These are phyloP conservation scores for Diaporthe eres DNA, from an alignment of 2,329 filamentous ascomycete genomes.

Conservation along the genomic window DNA sequence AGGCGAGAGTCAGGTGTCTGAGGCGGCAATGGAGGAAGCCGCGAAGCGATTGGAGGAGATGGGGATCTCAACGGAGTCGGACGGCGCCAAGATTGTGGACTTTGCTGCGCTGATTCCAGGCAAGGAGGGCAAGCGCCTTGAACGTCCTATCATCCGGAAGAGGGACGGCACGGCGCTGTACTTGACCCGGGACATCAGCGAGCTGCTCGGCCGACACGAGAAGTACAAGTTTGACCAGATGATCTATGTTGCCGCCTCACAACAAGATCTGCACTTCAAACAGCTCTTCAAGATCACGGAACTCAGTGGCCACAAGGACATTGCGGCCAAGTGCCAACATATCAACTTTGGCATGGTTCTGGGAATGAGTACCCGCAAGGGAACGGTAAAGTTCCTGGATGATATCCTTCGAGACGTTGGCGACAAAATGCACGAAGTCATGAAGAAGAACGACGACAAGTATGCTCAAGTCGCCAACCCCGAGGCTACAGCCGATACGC, in stretches of 20 bases:
- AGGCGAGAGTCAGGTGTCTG: constrained; percentile 80
- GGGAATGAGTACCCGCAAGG: constrained; percentile 79
- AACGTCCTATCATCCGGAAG: constrained; percentile 79
- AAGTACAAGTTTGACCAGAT: constrained; percentile 81
- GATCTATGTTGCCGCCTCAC: constrained; percentile 83
- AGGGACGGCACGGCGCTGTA: constrained; percentile 83
- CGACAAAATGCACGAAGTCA: constrained; percentile 98
- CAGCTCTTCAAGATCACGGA: constrained; percentile 84
- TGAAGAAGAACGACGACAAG: constrained; percentile 91
- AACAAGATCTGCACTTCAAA: constrained; percentile 80
- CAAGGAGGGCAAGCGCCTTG: constrained; percentile 78
- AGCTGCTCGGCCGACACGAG: constrained; percentile 75
- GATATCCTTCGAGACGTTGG: constrained; percentile 84
- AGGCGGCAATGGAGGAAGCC: constrained; percentile 75
- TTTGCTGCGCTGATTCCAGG: constrained; percentile 77
- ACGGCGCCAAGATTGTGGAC: constrained; percentile 81
- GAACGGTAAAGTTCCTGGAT: constrained; percentile 81
- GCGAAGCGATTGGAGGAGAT: constrained; percentile 74
- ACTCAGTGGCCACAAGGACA: constrained; percentile 77
- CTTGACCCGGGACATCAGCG: constrained; percentile 83
- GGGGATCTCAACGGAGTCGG: constrained; percentile 76
- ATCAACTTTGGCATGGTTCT: constrained; percentile 82
- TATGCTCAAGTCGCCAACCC: constrained; percentile 92
- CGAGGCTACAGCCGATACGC: constrained; percentile 83
- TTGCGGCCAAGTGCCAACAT: constrained; percentile 78